phyloP scores from a whole-genome alignment of 2,329 filamentous ascomycete genomes.

The Botryosphaeria agaves region DNA sequence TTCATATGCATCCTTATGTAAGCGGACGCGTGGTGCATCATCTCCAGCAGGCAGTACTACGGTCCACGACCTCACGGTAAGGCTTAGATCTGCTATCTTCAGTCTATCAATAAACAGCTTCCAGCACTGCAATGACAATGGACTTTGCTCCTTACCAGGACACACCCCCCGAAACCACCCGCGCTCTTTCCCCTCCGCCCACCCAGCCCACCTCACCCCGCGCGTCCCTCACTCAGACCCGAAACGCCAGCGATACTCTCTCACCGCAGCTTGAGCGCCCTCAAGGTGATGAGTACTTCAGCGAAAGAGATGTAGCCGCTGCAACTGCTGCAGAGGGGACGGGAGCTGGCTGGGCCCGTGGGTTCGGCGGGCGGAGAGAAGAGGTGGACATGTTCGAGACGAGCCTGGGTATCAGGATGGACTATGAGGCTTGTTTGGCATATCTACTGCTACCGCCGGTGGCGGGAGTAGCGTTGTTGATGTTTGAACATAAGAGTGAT shows the following conservation, averaged over 20 bases:
- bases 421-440: conserved; percentile 79
- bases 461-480: conserved; percentile 66
- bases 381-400: conserved; percentile 74
- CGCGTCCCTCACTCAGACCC: conserved; percentile 29
- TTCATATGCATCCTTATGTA: too few relatives aligned
- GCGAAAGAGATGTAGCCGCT: conserved; percentile 11
- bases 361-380: conserved; percentile 36
- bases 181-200: conserved; percentile 57
- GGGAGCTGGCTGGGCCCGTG: conserved; percentile 19
- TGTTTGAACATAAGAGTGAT: conserved; percentile 87
- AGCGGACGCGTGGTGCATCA: too few relatives aligned
- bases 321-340: conserved; percentile 6
- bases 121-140: too few relatives aligned
- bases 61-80: too few relatives aligned
- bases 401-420: conserved; percentile 67
- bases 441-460: conserved; percentile 75
- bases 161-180: conserved; percentile 67
- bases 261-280: conserved; percentile 16
- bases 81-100: too few relatives aligned
- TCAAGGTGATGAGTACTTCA: conserved; percentile 2
- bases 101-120: too few relatives aligned
- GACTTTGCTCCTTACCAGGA: conserved; percentile 98
- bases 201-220: conserved; percentile 26
- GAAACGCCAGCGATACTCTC: conserved; percentile 35
- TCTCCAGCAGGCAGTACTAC: too few relatives aligned